A percentile compares a stretch with the other conserved stretches of the same genome.
phyloP scores from a whole-genome alignment of 805 yeast species.

The Ogataea philodendri region DNA sequence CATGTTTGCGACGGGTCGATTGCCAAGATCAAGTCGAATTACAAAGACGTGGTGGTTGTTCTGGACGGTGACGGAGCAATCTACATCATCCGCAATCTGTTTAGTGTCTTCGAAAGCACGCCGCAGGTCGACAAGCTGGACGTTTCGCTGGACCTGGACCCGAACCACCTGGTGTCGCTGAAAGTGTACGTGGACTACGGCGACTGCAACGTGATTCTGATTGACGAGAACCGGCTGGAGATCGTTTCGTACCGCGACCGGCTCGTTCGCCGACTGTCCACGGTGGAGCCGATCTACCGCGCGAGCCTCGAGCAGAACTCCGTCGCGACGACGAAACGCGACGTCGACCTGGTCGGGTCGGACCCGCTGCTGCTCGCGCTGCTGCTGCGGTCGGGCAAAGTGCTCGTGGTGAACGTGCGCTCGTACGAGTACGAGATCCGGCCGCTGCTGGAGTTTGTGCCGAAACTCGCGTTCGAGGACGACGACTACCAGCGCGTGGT shows the following conservation, averaged over 20 bases:
- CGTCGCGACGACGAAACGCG: conserved; percentile 15
- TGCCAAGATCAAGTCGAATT: conserved; percentile 30
- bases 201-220: conserved; percentile 24
- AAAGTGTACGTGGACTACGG: conserved; percentile 34
- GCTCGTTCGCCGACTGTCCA: conserved; percentile 10
- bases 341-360: conserved; percentile 27
- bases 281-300: conserved; percentile 19
- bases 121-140: conserved; percentile 10
- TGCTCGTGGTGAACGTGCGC: conserved; percentile 44
- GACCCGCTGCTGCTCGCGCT: conserved; percentile 33
- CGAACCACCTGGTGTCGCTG: conserved; percentile 15
- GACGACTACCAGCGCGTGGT: conserved; percentile 19
- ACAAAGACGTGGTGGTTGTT: conserved; percentile 26
- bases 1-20: conserved; percentile 20
- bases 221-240: conserved; percentile 20
- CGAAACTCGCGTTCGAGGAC: conserved; percentile 23
- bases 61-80: conserved; percentile 27
- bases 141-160: conserved; percentile 5
- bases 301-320: conserved; percentile 27
- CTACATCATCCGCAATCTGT: conserved; percentile 21
- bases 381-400: conserved; percentile 40
- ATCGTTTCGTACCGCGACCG: conserved; percentile 21
- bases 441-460: conserved; percentile 23
- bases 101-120: conserved; percentile 15
- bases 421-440: conserved; percentile 19